Percentiles rank a stretch among this genome's conserved stretches.
phyloP scores from a whole-genome alignment of 1,284 basidiomycete species.

The Cyathus pygmaeus region DNA sequence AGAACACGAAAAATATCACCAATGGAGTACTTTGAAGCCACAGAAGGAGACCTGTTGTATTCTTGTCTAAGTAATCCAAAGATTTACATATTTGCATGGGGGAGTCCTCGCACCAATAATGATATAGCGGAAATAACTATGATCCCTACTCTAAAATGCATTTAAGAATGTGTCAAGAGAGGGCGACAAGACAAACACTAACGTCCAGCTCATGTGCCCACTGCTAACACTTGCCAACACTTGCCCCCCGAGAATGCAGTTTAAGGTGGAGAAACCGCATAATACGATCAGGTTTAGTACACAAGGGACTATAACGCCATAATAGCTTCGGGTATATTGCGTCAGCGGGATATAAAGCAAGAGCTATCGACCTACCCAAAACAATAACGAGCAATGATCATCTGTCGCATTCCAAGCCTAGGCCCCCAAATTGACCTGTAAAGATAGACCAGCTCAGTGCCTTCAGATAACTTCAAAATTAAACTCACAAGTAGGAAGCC shows the following conservation, averaged over 20 bases:
- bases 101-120: conserved; percentile 58
- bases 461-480: not conserved
- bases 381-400: conserved; percentile 73
- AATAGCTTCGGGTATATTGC: conserved; percentile 60
- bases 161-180: not conserved
- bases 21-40: conserved; percentile 77
- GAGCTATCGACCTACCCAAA: no score
- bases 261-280: conserved; percentile 81
- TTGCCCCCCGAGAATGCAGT: conserved; percentile 84
- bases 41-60: conserved; percentile 75
- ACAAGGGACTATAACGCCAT: conserved; percentile 71
- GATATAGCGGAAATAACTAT: conserved; percentile 85
- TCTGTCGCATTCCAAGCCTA: conserved; percentile 85
- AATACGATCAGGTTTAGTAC: conserved; percentile 72
- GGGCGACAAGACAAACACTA: conserved; percentile 18
- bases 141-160: conserved; percentile 78
- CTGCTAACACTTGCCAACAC: conserved; percentile 77
- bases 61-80: not conserved
- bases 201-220: conserved; percentile 76
- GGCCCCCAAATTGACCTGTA: conserved; percentile 85
- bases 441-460: not conserved
- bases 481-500: conserved; percentile 50
- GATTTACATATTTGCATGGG: not conserved
- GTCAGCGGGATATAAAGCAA: no score
- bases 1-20: conserved; percentile 47